phyloP scores from a whole-genome alignment of 768 basidiomycete genomes.

The Mycena latifolia region DNA sequence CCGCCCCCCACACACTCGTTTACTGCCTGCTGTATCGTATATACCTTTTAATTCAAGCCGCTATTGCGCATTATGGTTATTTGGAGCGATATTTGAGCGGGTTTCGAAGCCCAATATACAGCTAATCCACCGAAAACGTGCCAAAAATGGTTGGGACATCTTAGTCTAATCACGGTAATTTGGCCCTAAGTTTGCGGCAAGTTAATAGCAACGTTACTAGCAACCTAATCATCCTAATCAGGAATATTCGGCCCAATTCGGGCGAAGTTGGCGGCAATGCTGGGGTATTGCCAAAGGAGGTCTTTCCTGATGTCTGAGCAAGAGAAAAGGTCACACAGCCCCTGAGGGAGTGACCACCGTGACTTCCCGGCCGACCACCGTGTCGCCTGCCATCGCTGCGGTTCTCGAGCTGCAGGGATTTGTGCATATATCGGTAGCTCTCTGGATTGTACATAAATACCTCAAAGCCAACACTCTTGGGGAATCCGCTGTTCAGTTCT shows the following conservation, averaged over 20 bases:
- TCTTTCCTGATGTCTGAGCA: constrained; percentile 7
- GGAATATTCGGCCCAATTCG: neutral
- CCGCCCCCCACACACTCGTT: no score
- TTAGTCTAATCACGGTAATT: neutral
- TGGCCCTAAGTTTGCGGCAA: neutral
- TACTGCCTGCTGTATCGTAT: neutral
- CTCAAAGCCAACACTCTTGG: no score
- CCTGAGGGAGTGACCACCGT: no score
- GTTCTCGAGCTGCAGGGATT: no score
- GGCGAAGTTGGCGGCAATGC: constrained; percentile 9
- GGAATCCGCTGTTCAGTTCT: no score
- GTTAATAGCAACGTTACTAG: constrained; percentile 1
- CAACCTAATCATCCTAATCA: neutral
- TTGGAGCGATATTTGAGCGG: neutral
- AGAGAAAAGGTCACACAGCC: no score
- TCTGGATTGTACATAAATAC: no score
- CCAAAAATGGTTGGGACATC: neutral
- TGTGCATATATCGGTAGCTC: no score
- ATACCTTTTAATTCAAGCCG: neutral
- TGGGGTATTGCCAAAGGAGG: constrained; percentile 5
- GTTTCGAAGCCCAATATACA: no score
- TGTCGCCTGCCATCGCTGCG: no score
- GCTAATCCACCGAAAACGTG: neutral
- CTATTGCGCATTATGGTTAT: neutral
- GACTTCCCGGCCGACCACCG: no score